Conservation (phyloP, 805 yeast genomes). For the Torulaspora microellipsoides region DNA sequence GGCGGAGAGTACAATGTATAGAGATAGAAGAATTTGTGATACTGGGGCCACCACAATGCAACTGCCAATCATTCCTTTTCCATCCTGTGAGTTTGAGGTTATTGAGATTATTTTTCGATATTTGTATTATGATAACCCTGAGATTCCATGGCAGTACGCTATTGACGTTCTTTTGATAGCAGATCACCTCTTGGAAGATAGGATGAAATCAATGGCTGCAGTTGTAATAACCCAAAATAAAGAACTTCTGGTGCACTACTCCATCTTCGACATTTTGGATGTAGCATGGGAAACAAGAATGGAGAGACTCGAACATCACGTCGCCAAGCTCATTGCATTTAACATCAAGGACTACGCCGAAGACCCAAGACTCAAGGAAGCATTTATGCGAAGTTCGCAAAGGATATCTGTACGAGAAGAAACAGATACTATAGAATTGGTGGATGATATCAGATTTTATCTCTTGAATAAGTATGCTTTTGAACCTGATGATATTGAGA, state of each 20-base stretch:
- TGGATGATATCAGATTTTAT: conserved; percentile 72
- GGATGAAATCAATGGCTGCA: conserved; percentile 62
- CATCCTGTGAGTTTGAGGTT: conserved; percentile 30
- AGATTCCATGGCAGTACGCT: conserved; percentile 46
- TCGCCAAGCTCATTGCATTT: conserved; percentile 54
- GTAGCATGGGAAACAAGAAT: conserved; percentile 66
- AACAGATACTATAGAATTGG: conserved; percentile 72
- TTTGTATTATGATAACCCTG: conserved; percentile 57
- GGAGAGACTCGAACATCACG: conserved; percentile 59
- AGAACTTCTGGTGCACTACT: conserved; percentile 30
- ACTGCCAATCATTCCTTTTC: conserved; percentile 29
- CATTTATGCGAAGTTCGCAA: conserved; percentile 45
- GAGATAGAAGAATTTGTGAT: conserved; percentile 1
- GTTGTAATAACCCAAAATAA: conserved; percentile 35
- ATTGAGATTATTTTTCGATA: conserved; percentile 50
- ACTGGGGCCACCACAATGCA: background rate
- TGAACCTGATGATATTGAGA: conserved; percentile 29
- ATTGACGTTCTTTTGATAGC: conserved; percentile 56
- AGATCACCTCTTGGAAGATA: conserved; percentile 53
- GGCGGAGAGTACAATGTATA: conserved; percentile 29
- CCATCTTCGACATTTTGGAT: conserved; percentile 53
- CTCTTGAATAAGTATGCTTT: conserved; percentile 35
- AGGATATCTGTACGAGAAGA: conserved; percentile 60
- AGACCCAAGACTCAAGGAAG: conserved; percentile 38
- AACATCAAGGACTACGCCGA: conserved; percentile 39